Base-by-base conservation (phyloP, 176 grass and related monocot species). In the Aegilops speltoides region DNA sequence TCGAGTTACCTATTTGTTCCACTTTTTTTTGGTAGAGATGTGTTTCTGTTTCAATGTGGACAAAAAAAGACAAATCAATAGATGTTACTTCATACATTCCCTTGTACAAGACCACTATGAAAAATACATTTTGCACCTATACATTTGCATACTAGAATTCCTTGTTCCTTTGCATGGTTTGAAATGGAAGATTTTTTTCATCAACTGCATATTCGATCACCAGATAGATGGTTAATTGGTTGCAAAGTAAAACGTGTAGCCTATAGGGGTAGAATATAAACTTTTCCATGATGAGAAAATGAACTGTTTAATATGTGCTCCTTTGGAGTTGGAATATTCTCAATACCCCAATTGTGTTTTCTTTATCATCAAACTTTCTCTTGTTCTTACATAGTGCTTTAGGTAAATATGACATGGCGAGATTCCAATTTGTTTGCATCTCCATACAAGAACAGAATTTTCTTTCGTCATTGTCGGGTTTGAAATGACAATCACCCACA, bases 401-500 rank as follows among this genome's bases (percentile, higher is more conserved):
- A 61, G 5, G 12, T 60, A 75, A 75, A 29, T 40, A 23, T 23
- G 26, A 22, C 60, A 46, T 50, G 8, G 17, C 67, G 48, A 87
- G 45, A 87, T 87, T 84, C 60, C 19, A 8, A n/a, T 87, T 87
- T 79, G 43, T 66, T 48, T 60, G 75, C 37, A 34, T 87, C 75
- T 84, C 28, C 85, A 76, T 84, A 84, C 80, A 76, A 34, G 59
- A 83, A 84, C 16, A 19, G 24, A 64, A 87, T 52, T 79, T 33
- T 48, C 20, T 0, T 40, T 80, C 45, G 34, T 87, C 80, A 76
- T 4, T 80, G 22, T 79, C 80, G 10, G 59, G n/a, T 8, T 59
- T 34, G 81, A 87, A 87, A 87, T 87, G 85, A 84, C 76, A 91
- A 8, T 80, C 34, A 79, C 68, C 60, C 22, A 60, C 68, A 87